Percentiles rank a stretch among this genome's conserved stretches.
phyloP scores from a whole-genome alignment of 176 grass and related monocot genomes.

The Eremochloa ophiuroides region DNA sequence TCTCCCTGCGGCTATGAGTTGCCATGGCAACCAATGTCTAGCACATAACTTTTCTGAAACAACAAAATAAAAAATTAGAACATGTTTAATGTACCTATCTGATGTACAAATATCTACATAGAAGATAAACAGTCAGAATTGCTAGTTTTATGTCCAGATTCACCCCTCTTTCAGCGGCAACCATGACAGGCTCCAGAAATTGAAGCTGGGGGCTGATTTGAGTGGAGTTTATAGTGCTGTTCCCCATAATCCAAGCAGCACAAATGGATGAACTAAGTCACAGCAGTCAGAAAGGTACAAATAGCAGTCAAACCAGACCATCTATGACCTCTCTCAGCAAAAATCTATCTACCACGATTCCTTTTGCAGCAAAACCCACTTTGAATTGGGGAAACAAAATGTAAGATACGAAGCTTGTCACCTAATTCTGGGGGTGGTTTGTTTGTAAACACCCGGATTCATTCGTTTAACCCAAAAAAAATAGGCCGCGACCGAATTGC shows the following conservation, averaged over 20 bases:
- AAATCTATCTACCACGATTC: background rate
- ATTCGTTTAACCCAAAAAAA: background rate
- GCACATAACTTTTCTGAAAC: conserved; percentile 23
- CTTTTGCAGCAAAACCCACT: background rate
- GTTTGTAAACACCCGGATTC: background rate
- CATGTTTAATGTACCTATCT: background rate
- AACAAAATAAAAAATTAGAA: background rate
- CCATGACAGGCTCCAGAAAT: background rate
- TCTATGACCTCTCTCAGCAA: background rate
- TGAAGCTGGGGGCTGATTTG: background rate
- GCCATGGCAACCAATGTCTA: conserved; percentile 25
- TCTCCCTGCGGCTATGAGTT: conserved; percentile 25
- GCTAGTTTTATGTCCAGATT: background rate
- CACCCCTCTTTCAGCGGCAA: no score
- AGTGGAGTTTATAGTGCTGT: background rate
- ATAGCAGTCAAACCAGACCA: background rate
- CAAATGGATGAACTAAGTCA: no score
- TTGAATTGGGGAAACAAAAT: background rate
- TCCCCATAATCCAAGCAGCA: background rate
- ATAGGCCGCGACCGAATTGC: background rate
- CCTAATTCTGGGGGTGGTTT: background rate
- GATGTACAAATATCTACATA: background rate
- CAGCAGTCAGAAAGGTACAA: no score
- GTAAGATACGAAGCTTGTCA: background rate
- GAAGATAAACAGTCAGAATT: background rate